Percentiles rank a stretch among this genome's conserved stretches.
Evolutionary conservation across 768 basidiomycete genomes (phyloP).

Genomic region (Phallus indusiatus): DNA sequence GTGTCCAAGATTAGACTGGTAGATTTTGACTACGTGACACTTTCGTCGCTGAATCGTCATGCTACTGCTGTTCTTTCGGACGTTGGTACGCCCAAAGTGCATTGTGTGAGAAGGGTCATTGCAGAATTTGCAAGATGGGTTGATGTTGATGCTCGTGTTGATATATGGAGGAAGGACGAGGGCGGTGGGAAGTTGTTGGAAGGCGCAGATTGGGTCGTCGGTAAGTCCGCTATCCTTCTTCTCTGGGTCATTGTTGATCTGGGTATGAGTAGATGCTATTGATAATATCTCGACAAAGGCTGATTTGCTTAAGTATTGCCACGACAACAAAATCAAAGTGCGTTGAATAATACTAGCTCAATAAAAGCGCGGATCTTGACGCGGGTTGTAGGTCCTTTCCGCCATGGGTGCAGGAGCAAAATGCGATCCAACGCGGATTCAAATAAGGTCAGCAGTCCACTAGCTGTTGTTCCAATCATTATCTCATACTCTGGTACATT

Average conservation of each 20-base stretch:
- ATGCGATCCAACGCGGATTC: slow-evolving; percentile 87
- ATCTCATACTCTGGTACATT: neutral
- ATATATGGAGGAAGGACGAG: slow-evolving; percentile 80
- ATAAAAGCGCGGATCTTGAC: neutral
- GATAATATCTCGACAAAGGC: slow-evolving; percentile 98
- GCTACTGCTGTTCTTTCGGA: slow-evolving; percentile 83
- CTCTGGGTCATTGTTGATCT: slow-evolving; percentile 6
- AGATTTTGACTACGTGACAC: slow-evolving; percentile 93
- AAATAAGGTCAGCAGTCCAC: slow-evolving; percentile 43
- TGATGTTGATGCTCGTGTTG: slow-evolving; percentile 72
- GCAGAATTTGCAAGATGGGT: slow-evolving; percentile 77
- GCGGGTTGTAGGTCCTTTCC: slow-evolving; percentile 63
- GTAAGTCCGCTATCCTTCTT: slow-evolving; percentile 27
- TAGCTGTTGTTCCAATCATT: neutral
- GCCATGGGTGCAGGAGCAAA: slow-evolving; percentile 97
- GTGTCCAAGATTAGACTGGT: slow-evolving; percentile 70
- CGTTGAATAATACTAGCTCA: slow-evolving; percentile 7
- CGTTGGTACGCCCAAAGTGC: slow-evolving; percentile 90
- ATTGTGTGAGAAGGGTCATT: slow-evolving; percentile 57
- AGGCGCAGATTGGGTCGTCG: slow-evolving; percentile 91
- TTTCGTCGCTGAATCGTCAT: slow-evolving; percentile 92
- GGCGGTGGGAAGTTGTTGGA: slow-evolving; percentile 57
- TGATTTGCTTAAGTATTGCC: slow-evolving; percentile 84
- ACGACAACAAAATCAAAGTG: slow-evolving; percentile 70
- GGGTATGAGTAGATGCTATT: slow-evolving; percentile 61